A percentile compares a stretch with the other conserved stretches of the same genome.
phyloP scores from a whole-genome alignment of 2,329 filamentous ascomycete species.

The Aspergillus brunneoviolaceus region DNA sequence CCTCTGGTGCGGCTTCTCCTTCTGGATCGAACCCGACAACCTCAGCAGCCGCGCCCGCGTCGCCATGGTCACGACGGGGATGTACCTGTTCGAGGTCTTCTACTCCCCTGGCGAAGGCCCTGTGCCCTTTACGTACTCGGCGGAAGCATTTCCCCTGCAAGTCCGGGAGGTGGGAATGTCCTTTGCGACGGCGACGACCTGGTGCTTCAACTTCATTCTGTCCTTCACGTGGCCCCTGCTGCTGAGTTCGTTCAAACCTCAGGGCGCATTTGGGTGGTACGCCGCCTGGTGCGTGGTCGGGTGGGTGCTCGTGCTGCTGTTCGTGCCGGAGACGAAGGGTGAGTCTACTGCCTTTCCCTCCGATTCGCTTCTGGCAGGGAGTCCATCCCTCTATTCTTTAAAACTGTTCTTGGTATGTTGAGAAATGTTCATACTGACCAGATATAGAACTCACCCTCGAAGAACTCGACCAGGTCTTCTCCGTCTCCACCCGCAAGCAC shows the following conservation, averaged over 20 bases:
- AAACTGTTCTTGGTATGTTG: too few species aligned
- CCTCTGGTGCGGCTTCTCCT: conserved; percentile 52
- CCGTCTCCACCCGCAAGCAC: conserved; percentile 49
- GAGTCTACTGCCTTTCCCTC: conserved; percentile 2
- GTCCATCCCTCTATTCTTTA: too few species aligned
- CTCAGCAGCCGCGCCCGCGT: conserved; percentile 33
- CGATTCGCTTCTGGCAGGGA: too few species aligned
- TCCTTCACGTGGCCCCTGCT: conserved; percentile 55
- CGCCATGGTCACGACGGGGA: conserved; percentile 44
- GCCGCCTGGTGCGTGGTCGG: conserved; percentile 56
- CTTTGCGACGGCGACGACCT: conserved; percentile 54
- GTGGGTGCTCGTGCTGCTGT: conserved; percentile 53
- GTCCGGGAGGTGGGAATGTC: conserved; percentile 64
- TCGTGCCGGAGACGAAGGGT: conserved; percentile 53
- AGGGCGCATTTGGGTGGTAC: conserved; percentile 59
- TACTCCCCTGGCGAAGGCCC: conserved; percentile 60
- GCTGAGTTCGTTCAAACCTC: conserved; percentile 49
- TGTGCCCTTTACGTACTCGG: conserved; percentile 65
- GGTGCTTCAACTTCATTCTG: conserved; percentile 58
- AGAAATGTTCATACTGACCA: too few species aligned
- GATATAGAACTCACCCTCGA: conserved; percentile 41
- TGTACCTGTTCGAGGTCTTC: conserved; percentile 52
- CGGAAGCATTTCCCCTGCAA: conserved; percentile 63
- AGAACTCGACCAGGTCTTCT: conserved; percentile 55
- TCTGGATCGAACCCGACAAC: conserved; percentile 45